Evolutionary conservation across 2,329 filamentous ascomycete genomes (phyloP), one percentile per base, ranked within the genome.

Genomic region (Fusarium sp.): DNA sequence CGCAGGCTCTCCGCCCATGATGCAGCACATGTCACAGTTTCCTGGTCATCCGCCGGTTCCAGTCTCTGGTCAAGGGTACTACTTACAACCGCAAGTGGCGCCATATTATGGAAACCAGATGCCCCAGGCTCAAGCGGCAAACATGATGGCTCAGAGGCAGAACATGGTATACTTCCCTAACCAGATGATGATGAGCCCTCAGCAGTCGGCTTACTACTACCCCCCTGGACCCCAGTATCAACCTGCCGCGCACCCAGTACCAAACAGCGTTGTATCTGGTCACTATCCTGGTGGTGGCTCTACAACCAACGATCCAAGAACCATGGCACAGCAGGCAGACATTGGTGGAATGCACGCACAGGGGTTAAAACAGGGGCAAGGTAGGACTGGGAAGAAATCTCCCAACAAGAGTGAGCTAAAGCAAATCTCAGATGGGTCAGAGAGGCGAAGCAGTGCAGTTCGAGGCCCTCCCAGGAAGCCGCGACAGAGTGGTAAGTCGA

Each of bases 401-500:
- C 37, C 54, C 37, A 29, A 46, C 16, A 61, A 56, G 42, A 48
- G 43, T 57, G 61, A 72, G 56, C 69, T 68, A 68, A 73, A 61
- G 38, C 48, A 53, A 50, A 39, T 24, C 41, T n/a, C 62, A 64
- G 72, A 74, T 49, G 73, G 63, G 10, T 28, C 43, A 23, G 68
- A 72, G 28, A 71, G 65, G 41, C 68, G 65, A 26, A 73, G 74
- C 47, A 77, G 59, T 39, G 56, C 71, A 18, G 78, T 79, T 48
- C 74, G 79, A 42, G 78, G 79, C 5, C 78, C 79, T 16, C 78
- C 78, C 10, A 73, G 79, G 26, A 80, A 80, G 70, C 79, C 88
- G 62, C 84, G 85, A 63, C 88, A 90, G 77, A 90, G 85, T 75
- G 88, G 88, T 90, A 79, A 79, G 86, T 76, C 39, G 20, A 57